These are phyloP conservation scores for Fusarium drepaniforme DNA, from an alignment of 2,329 filamentous ascomycete species.

Conservation along the genomic window DNA sequence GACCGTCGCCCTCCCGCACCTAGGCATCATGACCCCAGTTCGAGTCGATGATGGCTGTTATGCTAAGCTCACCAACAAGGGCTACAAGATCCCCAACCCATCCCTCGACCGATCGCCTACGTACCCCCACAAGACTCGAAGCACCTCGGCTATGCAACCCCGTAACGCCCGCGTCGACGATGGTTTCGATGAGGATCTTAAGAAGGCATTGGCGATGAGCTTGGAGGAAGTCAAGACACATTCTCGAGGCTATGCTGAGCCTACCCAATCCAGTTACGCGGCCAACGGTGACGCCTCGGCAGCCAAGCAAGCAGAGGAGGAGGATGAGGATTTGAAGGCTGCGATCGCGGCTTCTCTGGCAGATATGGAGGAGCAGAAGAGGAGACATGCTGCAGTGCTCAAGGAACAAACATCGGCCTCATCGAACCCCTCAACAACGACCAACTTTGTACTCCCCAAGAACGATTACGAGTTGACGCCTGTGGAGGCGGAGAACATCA, in stretches of 20 bases:
- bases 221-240: conserved; percentile 89
- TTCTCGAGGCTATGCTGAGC: conserved; percentile 79
- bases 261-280: conserved; percentile 54
- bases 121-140: conserved; percentile 73
- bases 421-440: conserved; percentile 51
- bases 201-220: conserved; percentile 95
- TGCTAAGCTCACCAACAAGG: conserved; percentile 84
- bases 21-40: conserved; percentile 91
- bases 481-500: conserved; percentile 97
- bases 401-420: conserved; percentile 78
- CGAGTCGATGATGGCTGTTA: conserved; percentile 98
- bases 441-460: conserved; percentile 74
- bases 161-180: conserved; percentile 89
- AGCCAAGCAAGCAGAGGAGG: conserved; percentile 75
- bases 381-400: conserved; percentile 84
- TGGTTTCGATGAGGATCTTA: conserved; percentile 94
- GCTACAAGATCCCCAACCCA: conserved; percentile 51
- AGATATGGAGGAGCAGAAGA: conserved; percentile 99
- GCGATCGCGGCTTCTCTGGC: conserved; percentile 94
- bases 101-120: conserved; percentile 64
- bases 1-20: conserved; percentile 86
- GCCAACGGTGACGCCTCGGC: conserved; percentile 51
- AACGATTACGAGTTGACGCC: conserved; percentile 95
- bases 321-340: conserved; percentile 92
- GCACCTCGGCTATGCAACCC: conserved; percentile 83